Evolutionary conservation across 257 asterid genomes (phyloP), one percentile per base, ranked within the genome.

Genomic region (Parsonsia alboflavescens): DNA sequence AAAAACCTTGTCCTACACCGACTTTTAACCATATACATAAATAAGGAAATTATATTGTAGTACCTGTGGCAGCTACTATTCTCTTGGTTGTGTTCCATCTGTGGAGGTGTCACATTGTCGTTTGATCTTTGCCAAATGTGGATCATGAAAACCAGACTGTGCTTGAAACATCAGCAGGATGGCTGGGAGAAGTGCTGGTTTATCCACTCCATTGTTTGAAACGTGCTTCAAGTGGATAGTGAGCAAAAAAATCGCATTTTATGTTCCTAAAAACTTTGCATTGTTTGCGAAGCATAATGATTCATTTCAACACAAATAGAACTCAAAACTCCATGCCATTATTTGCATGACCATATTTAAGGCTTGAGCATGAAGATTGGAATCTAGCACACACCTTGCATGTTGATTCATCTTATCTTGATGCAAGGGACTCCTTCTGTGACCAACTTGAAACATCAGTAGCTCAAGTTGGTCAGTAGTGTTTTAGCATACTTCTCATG

Each of bases 201-300:
- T 58, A 13, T 49, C 61, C 59, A 48, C 61, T 69, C 26, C 73
- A 48, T 24, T 59, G 16, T 48, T 69, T 70, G 61, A 70, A 70
- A 49, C 49, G 17, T 70, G 61, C 62, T 16, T 70, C 28, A 15
- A 10, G 17, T 8, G 26, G 30, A 46, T 49, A 12, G 62, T 5
- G 73, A 70, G 45, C 57, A 49, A 48, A 70, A 10, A 70, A 50
- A n/a, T n/a, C n/a, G n/a, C n/a, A n/a, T 30, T 16, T 7, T 50
- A 2, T 36, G 33, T 28, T 17, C 73, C 36, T 48, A 48, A 49
- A 49, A 70, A 26, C 62, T 46, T 70, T 15, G 17, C 16, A 30
- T 70, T 48, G 73, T 49, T 50, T 70, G 73, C 28, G 62, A 70
- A 70, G 73, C 61, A 70, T 46, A 50, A 30, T 70, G 28, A 49